Evolutionary conservation across 2,329 filamentous ascomycete genomes (phyloP).

Genomic region (Phoma herbarum): DNA sequence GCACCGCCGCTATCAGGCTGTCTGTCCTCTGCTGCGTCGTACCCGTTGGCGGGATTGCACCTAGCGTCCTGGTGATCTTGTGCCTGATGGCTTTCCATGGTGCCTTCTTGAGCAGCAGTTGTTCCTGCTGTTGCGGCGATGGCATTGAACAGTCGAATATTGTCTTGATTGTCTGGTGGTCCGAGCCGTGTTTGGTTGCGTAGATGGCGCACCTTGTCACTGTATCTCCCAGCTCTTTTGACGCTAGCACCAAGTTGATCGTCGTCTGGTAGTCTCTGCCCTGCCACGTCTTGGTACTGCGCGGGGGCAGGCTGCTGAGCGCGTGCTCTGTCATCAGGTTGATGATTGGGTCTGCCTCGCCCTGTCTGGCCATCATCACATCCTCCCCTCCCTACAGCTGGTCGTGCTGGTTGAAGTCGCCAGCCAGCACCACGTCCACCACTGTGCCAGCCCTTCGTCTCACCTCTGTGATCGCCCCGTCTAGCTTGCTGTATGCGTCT

Average conservation of each 20-base stretch:
- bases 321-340: constrained; percentile 4
- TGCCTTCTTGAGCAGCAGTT: background rate
- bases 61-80: background rate
- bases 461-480: background rate
- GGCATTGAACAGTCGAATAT: background rate
- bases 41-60: background rate
- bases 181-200: background rate
- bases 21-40: background rate
- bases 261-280: background rate
- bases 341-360: constrained; percentile 1
- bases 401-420: constrained; percentile 3
- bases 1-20: background rate
- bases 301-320: background rate
- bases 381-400: constrained; percentile 2
- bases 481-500: constrained; percentile 2
- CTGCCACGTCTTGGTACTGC: background rate
- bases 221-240: background rate
- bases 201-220: background rate
- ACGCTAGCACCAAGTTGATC: background rate
- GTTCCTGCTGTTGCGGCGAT: background rate
- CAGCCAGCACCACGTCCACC: constrained; percentile 2
- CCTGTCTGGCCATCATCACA: constrained; percentile 3
- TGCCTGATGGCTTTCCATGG: background rate
- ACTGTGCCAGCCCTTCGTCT: constrained; percentile 1
- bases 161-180: background rate